Base-by-base conservation (phyloP, 176 grass and related monocot genomes). In the Ensete glaucum region DNA sequence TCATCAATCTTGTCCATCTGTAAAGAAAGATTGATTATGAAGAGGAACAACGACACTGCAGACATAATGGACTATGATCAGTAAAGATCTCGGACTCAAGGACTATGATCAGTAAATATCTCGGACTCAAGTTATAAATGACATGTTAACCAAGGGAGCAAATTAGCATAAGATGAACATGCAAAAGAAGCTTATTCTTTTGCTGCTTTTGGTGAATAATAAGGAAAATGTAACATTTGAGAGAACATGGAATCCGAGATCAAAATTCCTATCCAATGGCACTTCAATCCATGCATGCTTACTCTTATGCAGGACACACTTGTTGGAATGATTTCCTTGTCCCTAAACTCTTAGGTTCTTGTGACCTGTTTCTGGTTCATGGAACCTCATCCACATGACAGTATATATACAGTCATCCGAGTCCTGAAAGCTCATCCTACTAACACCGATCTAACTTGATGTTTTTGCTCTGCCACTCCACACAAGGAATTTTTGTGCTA, bases 1-100 rank as follows among this genome's bases (percentile, higher is more conserved):
- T 27, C 53, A 27, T 56, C 52, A 5, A 56, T 29, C 57, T 74
- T 26, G 23, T 74, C 48, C 72, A 57, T 74, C 72, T 74, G 53
- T 48, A 70, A 21, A 50, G 16, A 70, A 21, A 51, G 26, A 67
- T 9, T 67, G 11, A 3, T n/a, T 60, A n/a, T 17, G 14, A 60
- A 20, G 1, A 60, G 57, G 34, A 43, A 43, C 34, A 43, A 43
- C 34, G 34, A 43, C 57, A 60, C 6, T 60, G 14, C 57, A 60
- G n/a, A 20, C 2, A 21, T 60, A 60, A 60, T 60, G 57, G 16
- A 54, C 53, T 54, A 54, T 11, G 11, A 54, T 43, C 34, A 43
- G 34, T 43, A 6, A 43, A 43, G 34, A 43, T 43, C 34, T 43
- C 4, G 34, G 34, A 43, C 34, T 43, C 34, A 4, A 43, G 34